These are phyloP conservation scores for Daedaleopsis sinensis DNA, from an alignment of 768 basidiomycete genomes.

Conservation along the genomic window DNA sequence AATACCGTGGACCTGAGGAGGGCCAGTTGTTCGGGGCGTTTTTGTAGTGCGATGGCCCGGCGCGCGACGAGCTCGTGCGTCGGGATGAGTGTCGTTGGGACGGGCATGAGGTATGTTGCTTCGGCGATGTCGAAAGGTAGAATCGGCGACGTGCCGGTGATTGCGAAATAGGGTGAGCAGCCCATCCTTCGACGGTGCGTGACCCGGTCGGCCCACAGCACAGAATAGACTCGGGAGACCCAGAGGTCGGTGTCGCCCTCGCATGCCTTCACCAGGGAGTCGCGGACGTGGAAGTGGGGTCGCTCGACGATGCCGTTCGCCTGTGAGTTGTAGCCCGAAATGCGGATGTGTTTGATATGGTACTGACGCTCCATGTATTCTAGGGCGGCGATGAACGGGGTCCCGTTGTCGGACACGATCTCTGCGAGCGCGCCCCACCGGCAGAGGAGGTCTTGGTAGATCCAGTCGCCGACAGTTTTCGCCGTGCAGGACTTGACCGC, in stretches of 20 bases:
- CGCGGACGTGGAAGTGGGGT: constrained; percentile 19
- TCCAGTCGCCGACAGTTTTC: constrained; percentile 29
- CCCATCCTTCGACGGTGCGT: constrained; percentile 33
- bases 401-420: constrained; percentile 48
- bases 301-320: constrained; percentile 26
- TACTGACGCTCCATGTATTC: constrained; percentile 31
- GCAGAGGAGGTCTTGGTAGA: constrained; percentile 42
- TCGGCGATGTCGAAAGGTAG: constrained; percentile 23
- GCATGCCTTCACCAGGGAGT: constrained; percentile 23
- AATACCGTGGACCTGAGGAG: constrained; percentile 9
- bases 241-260: constrained; percentile 21
- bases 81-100: constrained; percentile 6
- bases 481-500: constrained; percentile 33
- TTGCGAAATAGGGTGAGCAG: constrained; percentile 31
- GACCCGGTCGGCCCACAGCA: constrained; percentile 42
- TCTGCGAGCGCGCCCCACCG: constrained; percentile 41
- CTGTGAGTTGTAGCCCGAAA: constrained; percentile 8
- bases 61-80: constrained; percentile 17
- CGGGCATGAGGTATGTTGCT: constrained; percentile 16
- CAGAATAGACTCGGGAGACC: constrained; percentile 21
- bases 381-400: constrained; percentile 31
- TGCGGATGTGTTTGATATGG: constrained; percentile 38
- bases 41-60: constrained; percentile 4
- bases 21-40: constrained; percentile 11
- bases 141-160: constrained; percentile 15